These are phyloP conservation scores for Oryza rufipogon DNA, from an alignment of 176 grass and related monocot species.

Conservation along the genomic window DNA sequence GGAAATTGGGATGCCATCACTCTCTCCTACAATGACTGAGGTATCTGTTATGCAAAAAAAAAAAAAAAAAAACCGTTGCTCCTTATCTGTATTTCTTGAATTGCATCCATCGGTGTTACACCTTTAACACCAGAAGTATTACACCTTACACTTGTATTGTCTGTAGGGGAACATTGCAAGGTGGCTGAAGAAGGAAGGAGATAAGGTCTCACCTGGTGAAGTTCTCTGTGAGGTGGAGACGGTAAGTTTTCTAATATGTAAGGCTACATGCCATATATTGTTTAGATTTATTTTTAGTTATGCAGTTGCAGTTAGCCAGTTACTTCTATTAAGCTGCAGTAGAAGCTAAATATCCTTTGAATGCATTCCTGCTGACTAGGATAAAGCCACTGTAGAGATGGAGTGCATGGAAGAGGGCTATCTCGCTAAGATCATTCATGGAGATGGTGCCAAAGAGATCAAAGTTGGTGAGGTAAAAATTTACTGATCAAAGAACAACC, in stretches of 20 bases:
- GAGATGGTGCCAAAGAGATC: constrained; percentile 94
- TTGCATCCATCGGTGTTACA: not conserved
- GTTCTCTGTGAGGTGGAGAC: constrained; percentile 97
- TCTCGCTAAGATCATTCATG: constrained; percentile 91
- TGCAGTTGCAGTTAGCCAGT: not conserved
- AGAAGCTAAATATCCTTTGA: constrained; percentile 31
- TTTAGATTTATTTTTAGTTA: constrained; percentile 23
- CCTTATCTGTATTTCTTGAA: not conserved
- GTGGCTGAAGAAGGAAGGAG: constrained; percentile 98
- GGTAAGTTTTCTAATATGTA: constrained; percentile 52
- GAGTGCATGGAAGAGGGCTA: constrained; percentile 99
- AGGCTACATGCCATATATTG: not conserved
- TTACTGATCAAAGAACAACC: constrained; percentile 23
- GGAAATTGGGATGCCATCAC: constrained; percentile 90
- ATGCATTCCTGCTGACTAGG: constrained; percentile 50
- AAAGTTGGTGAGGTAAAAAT: constrained; percentile 89
- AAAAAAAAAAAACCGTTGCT: not conserved
- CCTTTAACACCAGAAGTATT: not conserved
- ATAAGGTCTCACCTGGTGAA: constrained; percentile 85
- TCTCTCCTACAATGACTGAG: constrained; percentile 98
- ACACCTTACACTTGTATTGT: constrained; percentile 29
- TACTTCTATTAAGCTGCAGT: not conserved
- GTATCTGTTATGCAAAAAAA: constrained; percentile 43
- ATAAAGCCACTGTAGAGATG: constrained; percentile 96
- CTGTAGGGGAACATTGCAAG: constrained; percentile 91